Percentiles rank a stretch among this genome's conserved stretches.
Evolutionary conservation across 192 early-diverging fungal species (phyloP).

Genomic region (Spizellomyces sp.): DNA sequence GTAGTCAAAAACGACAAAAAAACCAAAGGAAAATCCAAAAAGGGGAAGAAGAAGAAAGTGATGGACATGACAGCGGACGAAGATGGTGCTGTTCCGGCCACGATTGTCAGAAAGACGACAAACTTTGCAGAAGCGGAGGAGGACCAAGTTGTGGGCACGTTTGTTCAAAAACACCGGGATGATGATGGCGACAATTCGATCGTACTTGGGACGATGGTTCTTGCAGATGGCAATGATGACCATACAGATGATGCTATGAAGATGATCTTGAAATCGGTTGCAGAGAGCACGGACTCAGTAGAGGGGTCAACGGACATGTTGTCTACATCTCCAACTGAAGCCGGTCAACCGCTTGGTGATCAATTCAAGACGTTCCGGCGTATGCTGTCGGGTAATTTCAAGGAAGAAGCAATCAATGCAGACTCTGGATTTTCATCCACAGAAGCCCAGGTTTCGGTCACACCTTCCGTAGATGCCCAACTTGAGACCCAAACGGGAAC

Average conservation of each 20-base stretch:
- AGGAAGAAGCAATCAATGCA: background rate
- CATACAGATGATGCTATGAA: background rate
- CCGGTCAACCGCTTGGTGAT: constrained; percentile 10
- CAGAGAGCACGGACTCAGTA: background rate
- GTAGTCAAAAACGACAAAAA: background rate
- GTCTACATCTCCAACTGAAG: background rate
- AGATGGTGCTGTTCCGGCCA: background rate
- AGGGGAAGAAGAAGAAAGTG: constrained; percentile 20
- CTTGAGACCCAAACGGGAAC: background rate
- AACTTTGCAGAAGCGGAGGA: background rate
- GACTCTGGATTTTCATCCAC: constrained; percentile 6
- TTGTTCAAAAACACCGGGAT: background rate
- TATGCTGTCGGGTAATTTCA: constrained; percentile 18
- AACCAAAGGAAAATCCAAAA: constrained; percentile 15
- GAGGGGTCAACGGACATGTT: background rate
- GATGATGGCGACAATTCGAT: background rate
- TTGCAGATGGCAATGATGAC: background rate
- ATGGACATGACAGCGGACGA: background rate
- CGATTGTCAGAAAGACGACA: constrained; percentile 12
- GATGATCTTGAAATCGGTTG: constrained; percentile 12
- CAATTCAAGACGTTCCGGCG: constrained; percentile 21
- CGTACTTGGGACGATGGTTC: constrained; percentile 9
- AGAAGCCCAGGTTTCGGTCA: background rate
- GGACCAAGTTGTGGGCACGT: constrained; percentile 1
- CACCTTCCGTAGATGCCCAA: background rate